phyloP scores from a whole-genome alignment of 2,329 filamentous ascomycete species.

The Colletotrichum eleusines region DNA sequence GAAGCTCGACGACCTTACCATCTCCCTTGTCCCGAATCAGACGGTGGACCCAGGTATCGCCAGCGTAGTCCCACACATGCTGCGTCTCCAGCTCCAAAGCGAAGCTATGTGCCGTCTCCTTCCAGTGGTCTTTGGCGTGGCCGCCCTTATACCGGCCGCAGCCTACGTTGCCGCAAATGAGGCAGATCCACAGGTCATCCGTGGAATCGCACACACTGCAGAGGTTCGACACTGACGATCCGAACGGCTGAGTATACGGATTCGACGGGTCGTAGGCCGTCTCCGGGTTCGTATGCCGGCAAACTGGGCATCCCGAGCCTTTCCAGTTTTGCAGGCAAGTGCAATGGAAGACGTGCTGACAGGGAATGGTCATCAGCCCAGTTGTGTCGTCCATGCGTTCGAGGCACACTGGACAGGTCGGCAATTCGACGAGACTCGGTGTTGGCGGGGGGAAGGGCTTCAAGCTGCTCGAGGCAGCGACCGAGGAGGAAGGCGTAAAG shows the following conservation, averaged over 20 bases:
- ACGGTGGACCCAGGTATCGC: conserved; percentile 95
- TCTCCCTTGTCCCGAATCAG: conserved; percentile 95
- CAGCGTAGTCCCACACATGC: conserved; percentile 97
- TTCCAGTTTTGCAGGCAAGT: conserved; percentile 97
- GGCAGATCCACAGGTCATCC: conserved; percentile 92
- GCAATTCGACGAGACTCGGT: conserved; percentile 87
- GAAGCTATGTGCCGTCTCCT: conserved; percentile 89
- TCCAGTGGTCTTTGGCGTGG: conserved; percentile 94
- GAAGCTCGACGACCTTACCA: conserved; percentile 92
- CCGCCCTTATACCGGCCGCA: conserved; percentile 95
- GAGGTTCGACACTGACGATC: conserved; percentile 72
- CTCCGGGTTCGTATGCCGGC: conserved; percentile 80
- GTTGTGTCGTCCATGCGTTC: conserved; percentile 99
- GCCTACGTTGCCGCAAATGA: conserved; percentile 92
- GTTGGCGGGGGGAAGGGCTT: conserved; percentile 76
- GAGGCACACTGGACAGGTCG: conserved; percentile 95
- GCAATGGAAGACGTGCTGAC: conserved; percentile 98
- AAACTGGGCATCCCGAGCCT: conserved; percentile 93
- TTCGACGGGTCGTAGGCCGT: conserved; percentile 60
- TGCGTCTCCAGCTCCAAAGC: conserved; percentile 93
- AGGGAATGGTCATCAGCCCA: conserved; percentile 93
- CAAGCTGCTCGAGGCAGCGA: conserved; percentile 58
- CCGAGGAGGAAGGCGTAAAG: conserved; percentile 65
- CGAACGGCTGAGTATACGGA: conserved; percentile 68
- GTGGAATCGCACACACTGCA: conserved; percentile 85